Evolutionary conservation across 768 basidiomycete genomes (phyloP), one percentile per base, ranked within the genome.

Genomic region (Paxillus ammoniavirescens): DNA sequence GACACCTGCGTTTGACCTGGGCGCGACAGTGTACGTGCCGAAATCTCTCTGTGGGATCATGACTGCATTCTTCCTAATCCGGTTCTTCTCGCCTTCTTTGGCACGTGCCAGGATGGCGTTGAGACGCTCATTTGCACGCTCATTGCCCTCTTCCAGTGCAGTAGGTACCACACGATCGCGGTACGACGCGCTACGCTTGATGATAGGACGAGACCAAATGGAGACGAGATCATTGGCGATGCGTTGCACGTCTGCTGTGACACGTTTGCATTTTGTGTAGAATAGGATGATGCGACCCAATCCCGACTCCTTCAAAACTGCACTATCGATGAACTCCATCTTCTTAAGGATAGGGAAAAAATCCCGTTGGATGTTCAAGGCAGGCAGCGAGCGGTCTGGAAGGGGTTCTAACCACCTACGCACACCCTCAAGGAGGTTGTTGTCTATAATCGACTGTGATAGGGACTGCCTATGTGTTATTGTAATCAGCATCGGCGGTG

Each of bases 261-360:
- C 93, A 42, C 93, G 88, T 68, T 89, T 92, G 78, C 89, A 91
- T 66, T 94, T 94, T 21, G 94, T 96, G 77, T 99, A 99, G 73
- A 98, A 98, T 28, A 96, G 75, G 37, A 98, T 77, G 61, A 98
- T 81, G 53, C 87, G 87, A 14, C 97, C 97, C 4, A 99, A 79
- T 0, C 86, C 84, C 1, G 91, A 91, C 67, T 96, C 92, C 67
- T 95, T 96, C 61, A 99, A 86, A 5, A 91, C 91, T 17, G 84
- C 72, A 31, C 86, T 85, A 72, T 98, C 96, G 65, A 98, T 94
- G 63, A 89, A 90, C 58, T 91, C 88, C 87, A 98, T 92, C 76
- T 88, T 92, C 57, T 77, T 79, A 9, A 99, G 75, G 49, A 87
- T 81, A 31, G 82, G 79, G 72, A 98, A 93, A 59, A 98, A 86